Percentiles rank a stretch among this genome's conserved stretches.
Conservation (phyloP, 371 early-diverging fungal species). For the Haplosporangium sp. region DNA sequence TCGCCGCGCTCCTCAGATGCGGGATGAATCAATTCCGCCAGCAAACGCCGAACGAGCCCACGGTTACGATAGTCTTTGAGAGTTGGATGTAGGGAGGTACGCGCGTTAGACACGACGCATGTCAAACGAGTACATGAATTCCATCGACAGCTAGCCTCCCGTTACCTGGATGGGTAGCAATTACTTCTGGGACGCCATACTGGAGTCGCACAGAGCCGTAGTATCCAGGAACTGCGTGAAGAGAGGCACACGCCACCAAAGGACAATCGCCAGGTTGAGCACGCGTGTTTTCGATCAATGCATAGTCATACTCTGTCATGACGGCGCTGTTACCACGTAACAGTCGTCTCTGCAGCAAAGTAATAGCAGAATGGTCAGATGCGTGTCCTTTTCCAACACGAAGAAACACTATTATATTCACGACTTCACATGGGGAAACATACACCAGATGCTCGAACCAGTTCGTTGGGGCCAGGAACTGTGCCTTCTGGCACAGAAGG, state of each 20-base stretch:
- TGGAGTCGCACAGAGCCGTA: constrained; percentile 11
- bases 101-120: too few species aligned
- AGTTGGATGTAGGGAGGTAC: neutral
- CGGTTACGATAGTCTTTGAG: neutral
- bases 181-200: constrained; percentile 18
- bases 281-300: constrained; percentile 21
- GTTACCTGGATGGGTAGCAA: constrained; percentile 24
- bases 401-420: too few species aligned
- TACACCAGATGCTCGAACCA: constrained; percentile 3
- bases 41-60: constrained; percentile 3
- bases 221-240: constrained; percentile 8
- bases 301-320: constrained; percentile 22
- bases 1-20: constrained; percentile 19
- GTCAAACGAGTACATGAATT: too few species aligned
- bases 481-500: neutral
- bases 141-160: too few species aligned
- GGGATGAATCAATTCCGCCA: constrained; percentile 14
- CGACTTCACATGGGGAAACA: neutral
- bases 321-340: constrained; percentile 9
- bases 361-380: too few species aligned
- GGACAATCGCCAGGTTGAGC: constrained; percentile 12
- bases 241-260: constrained; percentile 15
- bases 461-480: constrained; percentile 4
- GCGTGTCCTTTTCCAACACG: too few species aligned
- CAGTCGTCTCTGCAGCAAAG: constrained; percentile 1